Evolutionary conservation across 306 rosid genomes (phyloP).

Genomic region (Quillaja saponaria): DNA sequence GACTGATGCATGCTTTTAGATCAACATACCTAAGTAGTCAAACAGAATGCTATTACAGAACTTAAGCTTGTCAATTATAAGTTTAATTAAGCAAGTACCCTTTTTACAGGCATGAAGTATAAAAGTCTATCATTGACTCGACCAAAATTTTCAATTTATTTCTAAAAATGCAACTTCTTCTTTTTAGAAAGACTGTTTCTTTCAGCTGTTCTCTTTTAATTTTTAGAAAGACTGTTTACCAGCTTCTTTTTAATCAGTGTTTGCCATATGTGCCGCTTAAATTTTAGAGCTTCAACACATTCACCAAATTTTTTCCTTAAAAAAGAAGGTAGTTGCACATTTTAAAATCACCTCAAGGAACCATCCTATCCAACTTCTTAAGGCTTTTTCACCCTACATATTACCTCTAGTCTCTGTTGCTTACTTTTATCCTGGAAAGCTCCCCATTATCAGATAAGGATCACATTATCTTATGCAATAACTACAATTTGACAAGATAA

Average conservation of each 20-base stretch:
- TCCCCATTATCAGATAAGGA: slow-evolving; percentile 17
- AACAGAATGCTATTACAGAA: slow-evolving; percentile 24
- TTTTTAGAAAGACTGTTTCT: background rate
- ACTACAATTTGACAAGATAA: slow-evolving; percentile 10
- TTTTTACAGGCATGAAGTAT: too few relatives aligned
- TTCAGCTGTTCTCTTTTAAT: too few relatives aligned
- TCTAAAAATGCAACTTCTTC: background rate
- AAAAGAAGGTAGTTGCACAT: slow-evolving; percentile 14
- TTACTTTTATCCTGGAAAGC: slow-evolving; percentile 21
- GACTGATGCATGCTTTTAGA: slow-evolving; percentile 82
- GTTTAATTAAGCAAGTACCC: background rate
- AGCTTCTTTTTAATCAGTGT: slow-evolving; percentile 1
- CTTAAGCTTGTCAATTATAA: slow-evolving; percentile 20
- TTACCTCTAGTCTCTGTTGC: slow-evolving; percentile 15
- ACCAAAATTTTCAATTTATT: too few relatives aligned
- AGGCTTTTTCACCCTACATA: slow-evolving; percentile 22
- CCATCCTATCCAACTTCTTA: slow-evolving; percentile 27
- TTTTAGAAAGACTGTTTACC: background rate
- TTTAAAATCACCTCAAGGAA: slow-evolving; percentile 6
- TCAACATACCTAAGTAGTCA: slow-evolving; percentile 66
- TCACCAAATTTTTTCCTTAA: too few relatives aligned
- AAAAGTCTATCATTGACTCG: too few relatives aligned
- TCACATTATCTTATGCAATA: slow-evolving; percentile 11
- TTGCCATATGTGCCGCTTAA: background rate
- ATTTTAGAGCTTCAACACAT: slow-evolving; percentile 15